These are phyloP conservation scores for Rhodotorula kratochvilovae DNA, from an alignment of 768 basidiomycete genomes.

Conservation along the genomic window DNA sequence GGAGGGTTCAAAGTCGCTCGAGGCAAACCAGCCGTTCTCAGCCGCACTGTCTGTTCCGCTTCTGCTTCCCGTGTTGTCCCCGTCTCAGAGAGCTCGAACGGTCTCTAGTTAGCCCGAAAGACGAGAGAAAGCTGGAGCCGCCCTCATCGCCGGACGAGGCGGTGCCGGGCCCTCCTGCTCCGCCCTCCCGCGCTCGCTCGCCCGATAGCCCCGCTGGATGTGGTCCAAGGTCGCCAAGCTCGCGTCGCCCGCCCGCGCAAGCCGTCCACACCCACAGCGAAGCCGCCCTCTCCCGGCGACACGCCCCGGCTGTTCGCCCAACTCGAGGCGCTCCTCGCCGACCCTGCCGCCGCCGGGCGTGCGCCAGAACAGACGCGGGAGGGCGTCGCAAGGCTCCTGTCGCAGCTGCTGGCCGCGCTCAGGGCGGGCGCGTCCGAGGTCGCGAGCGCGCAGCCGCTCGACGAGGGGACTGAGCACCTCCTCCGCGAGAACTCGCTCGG, in stretches of 20 bases:
- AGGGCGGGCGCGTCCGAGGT: neutral
- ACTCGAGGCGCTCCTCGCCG: neutral
- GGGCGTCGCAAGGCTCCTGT: neutral
- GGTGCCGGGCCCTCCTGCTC: neutral
- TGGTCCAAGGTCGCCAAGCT: slow-evolving; percentile 27
- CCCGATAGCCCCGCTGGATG: neutral
- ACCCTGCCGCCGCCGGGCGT: neutral
- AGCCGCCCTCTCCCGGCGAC: too few relatives aligned
- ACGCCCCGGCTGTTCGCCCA: slow-evolving; percentile 1
- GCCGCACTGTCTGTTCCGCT: too few relatives aligned
- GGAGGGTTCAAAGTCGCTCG: too few relatives aligned
- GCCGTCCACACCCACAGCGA: neutral
- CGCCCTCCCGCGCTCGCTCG: neutral
- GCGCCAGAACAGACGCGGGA: too few relatives aligned
- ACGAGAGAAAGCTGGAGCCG: neutral
- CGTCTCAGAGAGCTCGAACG: neutral
- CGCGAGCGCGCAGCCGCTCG: neutral
- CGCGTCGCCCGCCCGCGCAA: slow-evolving; percentile 28
- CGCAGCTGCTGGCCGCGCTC: slow-evolving; percentile 3
- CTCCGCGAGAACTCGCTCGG: slow-evolving; percentile 84
- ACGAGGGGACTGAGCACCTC: neutral
- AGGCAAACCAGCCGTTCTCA: neutral
- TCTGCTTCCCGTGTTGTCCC: too few relatives aligned
- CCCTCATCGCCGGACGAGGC: neutral
- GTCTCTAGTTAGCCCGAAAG: too few relatives aligned